These are phyloP conservation scores for Pinus taeda DNA, from an alignment of 75 land plant genomes.

Conservation along the genomic window DNA sequence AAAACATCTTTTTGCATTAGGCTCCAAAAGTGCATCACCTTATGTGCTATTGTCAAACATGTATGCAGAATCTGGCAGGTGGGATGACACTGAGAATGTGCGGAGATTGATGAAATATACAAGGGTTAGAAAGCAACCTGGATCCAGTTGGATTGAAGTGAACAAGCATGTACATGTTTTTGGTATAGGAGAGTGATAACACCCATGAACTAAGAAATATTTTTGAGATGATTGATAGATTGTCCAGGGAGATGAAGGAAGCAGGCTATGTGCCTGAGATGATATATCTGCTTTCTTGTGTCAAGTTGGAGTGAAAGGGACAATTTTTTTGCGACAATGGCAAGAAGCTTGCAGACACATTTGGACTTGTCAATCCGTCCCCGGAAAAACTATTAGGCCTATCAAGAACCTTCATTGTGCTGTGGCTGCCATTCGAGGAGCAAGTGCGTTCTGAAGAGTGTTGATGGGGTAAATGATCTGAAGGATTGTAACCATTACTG, in stretches of 20 bases:
- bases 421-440: slow-evolving; percentile 39
- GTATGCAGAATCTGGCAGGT: slow-evolving; percentile 27
- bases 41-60: slow-evolving; percentile 47
- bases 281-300: slow-evolving; percentile 31
- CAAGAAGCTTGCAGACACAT: slow-evolving; percentile 55
- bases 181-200: slow-evolving; percentile 40
- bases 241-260: slow-evolving; percentile 22
- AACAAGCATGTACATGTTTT: slow-evolving; percentile 33
- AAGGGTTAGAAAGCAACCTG: slow-evolving; percentile 26
- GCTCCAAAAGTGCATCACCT: slow-evolving; percentile 22
- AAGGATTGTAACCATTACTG: slow-evolving; percentile 47
- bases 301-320: slow-evolving; percentile 44
- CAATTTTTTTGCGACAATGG: slow-evolving; percentile 29
- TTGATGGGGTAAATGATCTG: slow-evolving; percentile 27
- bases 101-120: slow-evolving; percentile 29
- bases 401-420: slow-evolving; percentile 44
- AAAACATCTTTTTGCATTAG: slow-evolving; percentile 12
- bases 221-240: slow-evolving; percentile 15
- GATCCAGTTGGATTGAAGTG: slow-evolving; percentile 59
- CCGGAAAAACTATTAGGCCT: slow-evolving; percentile 33
- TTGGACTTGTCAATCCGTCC: slow-evolving; percentile 34
- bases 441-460: slow-evolving; percentile 26
- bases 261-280: slow-evolving; percentile 21
- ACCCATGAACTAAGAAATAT: slow-evolving; percentile 26
- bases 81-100: slow-evolving; percentile 26